These are phyloP conservation scores for Meyerozyma sp. DNA, from an alignment of 1,139 yeast genomes.

Conservation along the genomic window DNA sequence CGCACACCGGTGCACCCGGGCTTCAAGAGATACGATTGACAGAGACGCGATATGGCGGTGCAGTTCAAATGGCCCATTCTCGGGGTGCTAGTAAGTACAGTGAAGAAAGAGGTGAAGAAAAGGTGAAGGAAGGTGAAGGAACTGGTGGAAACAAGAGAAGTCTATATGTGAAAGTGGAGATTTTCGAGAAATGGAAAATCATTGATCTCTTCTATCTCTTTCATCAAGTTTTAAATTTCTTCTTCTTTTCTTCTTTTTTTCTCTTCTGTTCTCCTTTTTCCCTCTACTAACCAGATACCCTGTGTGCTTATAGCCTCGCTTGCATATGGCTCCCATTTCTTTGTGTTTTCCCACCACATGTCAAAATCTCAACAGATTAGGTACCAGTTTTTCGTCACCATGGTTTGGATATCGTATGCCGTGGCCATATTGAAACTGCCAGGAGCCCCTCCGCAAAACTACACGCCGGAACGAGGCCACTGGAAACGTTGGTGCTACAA, in stretches of 20 bases:
- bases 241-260: background rate
- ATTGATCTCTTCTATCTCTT: background rate
- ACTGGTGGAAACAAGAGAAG: too few species aligned
- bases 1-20: background rate
- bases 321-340: constrained; percentile 62
- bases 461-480: constrained; percentile 27
- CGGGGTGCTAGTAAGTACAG: constrained; percentile 22
- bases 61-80: constrained; percentile 1
- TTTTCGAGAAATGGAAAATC: too few species aligned
- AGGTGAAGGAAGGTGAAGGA: too few species aligned
- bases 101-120: too few species aligned
- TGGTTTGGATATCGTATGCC: constrained; percentile 69
- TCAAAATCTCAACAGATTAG: constrained; percentile 34
- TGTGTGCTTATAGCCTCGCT: constrained; percentile 50
- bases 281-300: constrained; percentile 51
- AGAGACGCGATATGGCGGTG: constrained; percentile 20
- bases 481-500: constrained; percentile 64
- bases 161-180: too few species aligned
- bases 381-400: constrained; percentile 44
- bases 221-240: constrained; percentile 5
- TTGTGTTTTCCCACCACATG: constrained; percentile 47
- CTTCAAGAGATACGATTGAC: background rate
- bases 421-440: constrained; percentile 56
- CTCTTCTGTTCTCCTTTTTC: background rate
- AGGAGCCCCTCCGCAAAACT: constrained; percentile 49